Evolutionary conservation across 441 rosid genomes (phyloP).

Genomic region (Eutrema salsugineum): DNA sequence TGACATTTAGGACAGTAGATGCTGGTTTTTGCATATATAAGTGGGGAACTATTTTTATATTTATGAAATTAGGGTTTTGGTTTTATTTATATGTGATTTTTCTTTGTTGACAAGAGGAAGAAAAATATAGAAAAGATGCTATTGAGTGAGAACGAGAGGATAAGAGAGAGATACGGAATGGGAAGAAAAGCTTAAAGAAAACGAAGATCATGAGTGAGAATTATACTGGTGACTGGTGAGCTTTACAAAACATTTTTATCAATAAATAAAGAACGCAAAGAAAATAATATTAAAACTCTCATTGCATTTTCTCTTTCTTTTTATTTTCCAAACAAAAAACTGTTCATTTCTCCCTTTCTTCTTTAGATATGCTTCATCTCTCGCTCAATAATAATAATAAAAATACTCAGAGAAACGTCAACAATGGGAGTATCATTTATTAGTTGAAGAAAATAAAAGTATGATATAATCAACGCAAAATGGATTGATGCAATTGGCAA

Average conservation of each 20-base stretch:
- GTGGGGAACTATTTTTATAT: slow-evolving; percentile 6
- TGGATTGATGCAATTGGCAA: background rate
- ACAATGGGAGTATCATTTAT: slow-evolving; percentile 13
- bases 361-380: background rate
- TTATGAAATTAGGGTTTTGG: slow-evolving; percentile 24
- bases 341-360: background rate
- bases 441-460: slow-evolving; percentile 1
- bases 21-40: slow-evolving; percentile 28
- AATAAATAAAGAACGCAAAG: background rate
- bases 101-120: background rate
- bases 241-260: slow-evolving; percentile 7
- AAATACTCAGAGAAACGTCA: background rate
- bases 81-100: background rate
- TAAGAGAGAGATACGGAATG: slow-evolving; percentile 7
- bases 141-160: slow-evolving; percentile 24
- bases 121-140: background rate
- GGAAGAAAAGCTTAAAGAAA: slow-evolving; percentile 31
- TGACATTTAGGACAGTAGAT: slow-evolving; percentile 19
- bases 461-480: background rate
- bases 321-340: background rate
- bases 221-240: slow-evolving; percentile 35
- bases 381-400: background rate
- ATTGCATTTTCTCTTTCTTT: background rate
- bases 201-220: slow-evolving; percentile 31
- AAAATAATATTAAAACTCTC: background rate